Percentiles rank a stretch among this genome's conserved stretches.
Evolutionary conservation across 164 flowering plant species (phyloP).

Genomic region (Euptelea pleiosperma): DNA sequence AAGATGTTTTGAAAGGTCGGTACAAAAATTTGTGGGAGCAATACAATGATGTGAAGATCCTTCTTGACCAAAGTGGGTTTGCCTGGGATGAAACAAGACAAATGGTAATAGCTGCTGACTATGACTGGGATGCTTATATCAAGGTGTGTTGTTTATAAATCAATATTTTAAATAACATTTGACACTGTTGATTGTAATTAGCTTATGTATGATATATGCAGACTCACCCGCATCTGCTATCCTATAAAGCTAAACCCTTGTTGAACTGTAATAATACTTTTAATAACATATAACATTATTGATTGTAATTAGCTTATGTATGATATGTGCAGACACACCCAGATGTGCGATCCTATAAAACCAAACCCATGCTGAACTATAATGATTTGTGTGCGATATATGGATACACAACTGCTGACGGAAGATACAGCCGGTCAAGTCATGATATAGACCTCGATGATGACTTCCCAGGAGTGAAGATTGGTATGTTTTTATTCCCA

Average conservation of each 20-base stretch:
- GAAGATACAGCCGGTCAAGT: slow-evolving; percentile 57
- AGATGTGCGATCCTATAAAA: slow-evolving; percentile 46
- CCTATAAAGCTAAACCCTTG: slow-evolving; percentile 3
- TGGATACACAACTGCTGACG: slow-evolving; percentile 51
- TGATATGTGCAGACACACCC: slow-evolving; percentile 37
- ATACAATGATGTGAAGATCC: slow-evolving; percentile 46
- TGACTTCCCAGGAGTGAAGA: slow-evolving; percentile 32
- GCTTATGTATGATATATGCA: background rate
- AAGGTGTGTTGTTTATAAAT: slow-evolving; percentile 29
- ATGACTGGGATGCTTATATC: slow-evolving; percentile 46
- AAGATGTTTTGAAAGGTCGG: slow-evolving; percentile 54
- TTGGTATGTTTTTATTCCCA: slow-evolving; percentile 25
- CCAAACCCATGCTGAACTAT: slow-evolving; percentile 43
- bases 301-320: background rate
- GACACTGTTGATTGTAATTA: background rate
- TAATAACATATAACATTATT: no score
- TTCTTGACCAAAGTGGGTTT: slow-evolving; percentile 51
- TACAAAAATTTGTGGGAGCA: slow-evolving; percentile 59
- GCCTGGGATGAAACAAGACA: slow-evolving; percentile 56
- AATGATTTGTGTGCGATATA: slow-evolving; percentile 49
- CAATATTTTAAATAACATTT: background rate
- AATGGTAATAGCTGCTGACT: slow-evolving; percentile 54
- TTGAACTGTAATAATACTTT: slow-evolving; percentile 2
- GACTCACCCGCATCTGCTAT: slow-evolving; percentile 8
- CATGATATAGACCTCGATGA: slow-evolving; percentile 55